Evolutionary conservation across 2,329 filamentous ascomycete species (phyloP).

Genomic region (Aspergillus sp.): DNA sequence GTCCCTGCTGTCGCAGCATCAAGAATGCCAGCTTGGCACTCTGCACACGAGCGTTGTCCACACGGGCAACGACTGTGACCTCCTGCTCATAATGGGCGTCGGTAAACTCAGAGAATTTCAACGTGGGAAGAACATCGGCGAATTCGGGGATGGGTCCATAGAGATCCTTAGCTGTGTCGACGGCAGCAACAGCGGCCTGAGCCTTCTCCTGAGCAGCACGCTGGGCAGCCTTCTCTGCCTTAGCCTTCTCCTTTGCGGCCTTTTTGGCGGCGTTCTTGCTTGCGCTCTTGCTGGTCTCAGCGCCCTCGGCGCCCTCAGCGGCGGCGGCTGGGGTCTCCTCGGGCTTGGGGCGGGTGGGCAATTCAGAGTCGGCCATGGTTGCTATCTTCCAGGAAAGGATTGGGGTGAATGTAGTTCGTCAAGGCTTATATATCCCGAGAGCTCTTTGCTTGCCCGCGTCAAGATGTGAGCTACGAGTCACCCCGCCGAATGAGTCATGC

Average conservation of each 20-base stretch:
- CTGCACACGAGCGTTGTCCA: conserved; percentile 85
- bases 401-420: not conserved
- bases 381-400: conserved; percentile 1
- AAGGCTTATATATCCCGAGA: conserved; percentile 1
- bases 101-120: conserved; percentile 49
- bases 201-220: conserved; percentile 71
- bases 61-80: conserved; percentile 71
- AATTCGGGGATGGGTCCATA: conserved; percentile 68
- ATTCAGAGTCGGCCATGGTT: conserved; percentile 36
- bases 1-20: conserved; percentile 73
- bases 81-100: conserved; percentile 64
- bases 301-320: conserved; percentile 31
- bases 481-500: conserved; percentile 22
- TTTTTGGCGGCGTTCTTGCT: conserved; percentile 84
- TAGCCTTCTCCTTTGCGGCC: conserved; percentile 83
- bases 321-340: conserved; percentile 26
- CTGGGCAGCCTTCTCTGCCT: conserved; percentile 69
- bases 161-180: conserved; percentile 60
- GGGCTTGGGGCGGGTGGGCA: conserved; percentile 36
- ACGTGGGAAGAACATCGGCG: conserved; percentile 57
- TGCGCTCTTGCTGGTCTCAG: conserved; percentile 22
- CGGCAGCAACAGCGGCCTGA: conserved; percentile 60
- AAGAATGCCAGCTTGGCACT: conserved; percentile 88
- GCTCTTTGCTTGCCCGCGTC: not conserved
- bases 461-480: conserved; percentile 19